Base-by-base conservation (phyloP, 495 filamentous ascomycete species). In the Tetracladium setigerum region DNA sequence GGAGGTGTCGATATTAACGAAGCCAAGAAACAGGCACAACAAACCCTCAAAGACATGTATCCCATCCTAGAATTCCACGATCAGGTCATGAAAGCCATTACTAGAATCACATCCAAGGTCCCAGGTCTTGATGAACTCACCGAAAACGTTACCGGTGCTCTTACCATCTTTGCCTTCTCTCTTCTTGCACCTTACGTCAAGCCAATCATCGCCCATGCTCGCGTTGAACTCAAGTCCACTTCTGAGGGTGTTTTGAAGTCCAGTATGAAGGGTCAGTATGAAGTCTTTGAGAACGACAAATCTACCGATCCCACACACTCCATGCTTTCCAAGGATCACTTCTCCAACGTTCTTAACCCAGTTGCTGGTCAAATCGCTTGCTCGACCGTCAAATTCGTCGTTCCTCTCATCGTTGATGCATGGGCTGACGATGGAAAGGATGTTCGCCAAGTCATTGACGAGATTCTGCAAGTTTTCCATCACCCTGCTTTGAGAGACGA, bases 311-410 rank as follows among this genome's bases (percentile, higher is more conserved):
- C 89, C 7, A 98, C 92, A 3, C 92, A 96, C 70, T 92, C 86
- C 10, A 79, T 97, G 67, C 77, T 97, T 5, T 90, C 87, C 47
- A 96, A 97, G 66, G 92, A 98, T 57, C 92, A 98, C 62, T 97
- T 97, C 58, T 82, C 82, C 38, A 88, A 89, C 56, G 67, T 50
- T 39, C 79, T 95, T 41, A 95, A 95, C 60, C 88, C 94, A 61
- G 79, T 87, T 18, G 89, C 87, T 13, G 89, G 89, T 27, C 84
- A 82, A 50, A 74, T 89, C 48, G 89, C 89, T 22, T 84, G 81
- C 34, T 74, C 80, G 55, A 72, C 89, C 14, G 63, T 95, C 41
- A 77, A 79, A 44, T 95, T 86, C 84, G 79, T 81, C 10, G 86
- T 94, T 32, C 89, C 89, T 10, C 86, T 91, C 60, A 54, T 95